Conservation (phyloP, 352 stramenopile species). For the Pythium brassicae region DNA sequence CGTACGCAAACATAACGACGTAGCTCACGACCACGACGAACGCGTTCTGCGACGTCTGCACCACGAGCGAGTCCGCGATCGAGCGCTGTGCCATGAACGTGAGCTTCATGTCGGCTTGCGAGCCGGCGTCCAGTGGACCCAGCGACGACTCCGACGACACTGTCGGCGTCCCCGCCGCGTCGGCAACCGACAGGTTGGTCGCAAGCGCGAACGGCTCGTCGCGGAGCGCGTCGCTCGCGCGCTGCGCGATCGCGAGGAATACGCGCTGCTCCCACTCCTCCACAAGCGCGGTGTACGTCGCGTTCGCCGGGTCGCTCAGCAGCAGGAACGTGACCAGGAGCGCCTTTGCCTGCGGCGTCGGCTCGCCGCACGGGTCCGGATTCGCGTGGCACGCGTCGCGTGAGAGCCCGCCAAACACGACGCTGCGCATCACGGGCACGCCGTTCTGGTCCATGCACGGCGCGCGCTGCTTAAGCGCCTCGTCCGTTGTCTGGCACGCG, state of each 20-base stretch:
- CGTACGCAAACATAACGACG: conserved; percentile 89
- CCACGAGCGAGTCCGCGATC: conserved; percentile 73
- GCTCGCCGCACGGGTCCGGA: conserved; percentile 80
- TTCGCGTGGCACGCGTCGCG: conserved; percentile 66
- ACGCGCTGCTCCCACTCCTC: conserved; percentile 80
- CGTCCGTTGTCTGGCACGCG: conserved; percentile 78
- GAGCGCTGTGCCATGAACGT: conserved; percentile 86
- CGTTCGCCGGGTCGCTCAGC: conserved; percentile 66
- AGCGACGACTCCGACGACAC: background rate
- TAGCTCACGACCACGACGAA: conserved; percentile 88
- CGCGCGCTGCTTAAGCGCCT: conserved; percentile 35
- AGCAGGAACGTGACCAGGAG: conserved; percentile 89
- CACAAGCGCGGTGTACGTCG: conserved; percentile 66
- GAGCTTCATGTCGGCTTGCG: conserved; percentile 50
- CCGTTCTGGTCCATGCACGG: conserved; percentile 89
- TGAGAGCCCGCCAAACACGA: conserved; percentile 81
- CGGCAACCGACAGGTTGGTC: background rate
- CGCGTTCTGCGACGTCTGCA: conserved; percentile 86
- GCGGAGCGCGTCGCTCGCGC: background rate
- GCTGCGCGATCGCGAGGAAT: conserved; percentile 46
- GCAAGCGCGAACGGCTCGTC: background rate
- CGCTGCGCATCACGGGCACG: conserved; percentile 84
- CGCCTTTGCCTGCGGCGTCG: conserved; percentile 64
- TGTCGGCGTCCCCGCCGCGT: too few species aligned
- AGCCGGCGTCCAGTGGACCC: background rate